phyloP scores from a whole-genome alignment of 257 asterid genomes.

The Scutellaria galericulata region DNA sequence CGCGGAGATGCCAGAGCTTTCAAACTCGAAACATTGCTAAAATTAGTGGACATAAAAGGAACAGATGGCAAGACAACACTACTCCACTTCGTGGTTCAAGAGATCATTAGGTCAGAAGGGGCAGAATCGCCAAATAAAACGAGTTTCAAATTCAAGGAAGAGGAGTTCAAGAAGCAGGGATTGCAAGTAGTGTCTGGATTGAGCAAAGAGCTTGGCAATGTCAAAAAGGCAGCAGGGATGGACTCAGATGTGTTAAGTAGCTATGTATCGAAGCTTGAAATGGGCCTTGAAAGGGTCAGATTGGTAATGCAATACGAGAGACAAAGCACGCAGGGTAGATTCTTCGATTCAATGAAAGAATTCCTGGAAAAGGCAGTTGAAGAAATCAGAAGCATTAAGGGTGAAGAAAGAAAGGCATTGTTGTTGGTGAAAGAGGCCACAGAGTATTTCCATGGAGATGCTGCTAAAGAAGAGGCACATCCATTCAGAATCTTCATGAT shows the following conservation, averaged over 20 bases:
- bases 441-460: slow-evolving; percentile 89
- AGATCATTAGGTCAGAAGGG: slow-evolving; percentile 86
- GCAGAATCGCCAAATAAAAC: slow-evolving; percentile 45
- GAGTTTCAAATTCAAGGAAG: slow-evolving; percentile 53
- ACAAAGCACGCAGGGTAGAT: slow-evolving; percentile 58
- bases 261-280: slow-evolving; percentile 84
- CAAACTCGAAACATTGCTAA: slow-evolving; percentile 83
- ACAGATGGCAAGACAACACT: slow-evolving; percentile 94
- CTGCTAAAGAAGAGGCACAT: slow-evolving; percentile 94
- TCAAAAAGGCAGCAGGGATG: slow-evolving; percentile 90
- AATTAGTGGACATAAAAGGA: slow-evolving; percentile 87
- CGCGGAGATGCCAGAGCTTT: slow-evolving; percentile 94
- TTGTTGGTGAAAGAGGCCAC: slow-evolving; percentile 81
- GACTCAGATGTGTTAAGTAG: slow-evolving; percentile 91
- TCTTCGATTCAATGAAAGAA: slow-evolving; percentile 71
- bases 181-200: slow-evolving; percentile 80
- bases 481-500: slow-evolving; percentile 88
- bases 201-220: slow-evolving; percentile 77
- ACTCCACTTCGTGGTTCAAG: slow-evolving; percentile 98
- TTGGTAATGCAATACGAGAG: slow-evolving; percentile 60
- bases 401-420: slow-evolving; percentile 65
- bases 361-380: slow-evolving; percentile 70
- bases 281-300: slow-evolving; percentile 80
- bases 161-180: slow-evolving; percentile 79
- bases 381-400: slow-evolving; percentile 62